Evolutionary conservation across 768 basidiomycete species (phyloP), one percentile per base, ranked within the genome.

Genomic region (Lactarius pseudohatsudake): DNA sequence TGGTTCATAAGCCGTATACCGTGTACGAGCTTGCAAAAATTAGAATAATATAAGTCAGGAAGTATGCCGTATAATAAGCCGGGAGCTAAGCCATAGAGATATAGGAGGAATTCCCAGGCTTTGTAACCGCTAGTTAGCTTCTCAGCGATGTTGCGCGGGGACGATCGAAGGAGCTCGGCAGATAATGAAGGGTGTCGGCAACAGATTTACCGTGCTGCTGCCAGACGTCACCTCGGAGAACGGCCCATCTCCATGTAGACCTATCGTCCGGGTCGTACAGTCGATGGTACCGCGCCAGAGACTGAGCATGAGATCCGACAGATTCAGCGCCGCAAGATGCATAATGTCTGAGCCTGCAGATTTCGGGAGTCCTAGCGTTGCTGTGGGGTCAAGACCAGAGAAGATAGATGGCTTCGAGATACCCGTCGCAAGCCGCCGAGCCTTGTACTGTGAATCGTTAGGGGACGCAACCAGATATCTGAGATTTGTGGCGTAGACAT

Each of bases 121-220:
- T 77, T 77, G 68, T 76, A 77, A 0, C 75, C 74, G 34, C 72
- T 75, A 3, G 74, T 67, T 61, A 81, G 75, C 64, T 82, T 81
- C 50, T 77, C 72, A 0, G 79, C 79, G n/a, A 73, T 72, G 64
- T 82, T 79, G 0, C 78, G 75, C 2, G 80, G 82, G 10, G 80
- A 8, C 77, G 72, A 69, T 81, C 77, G 72, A 81, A 81, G 0
- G 76, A 81, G 0, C 75, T 74, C 32, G 79, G 80, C 22, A 81
- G 69, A 61, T 77, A 81, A 2, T 71, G 70, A 0, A 18, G 47
- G 11, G 36, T 38, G 11, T 38, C 36, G 2, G 36, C 78, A n/a
- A 82, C 78, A 0, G 36, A 65, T 36, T 66, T 59, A 0, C 80
- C 79, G 69, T 82, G 81, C 2, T 43, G 41, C 13, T 72, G 72